Evolutionary conservation across 2,329 filamentous ascomycete species (phyloP), one percentile per base, ranked within the genome.

Genomic region (Aureobasidium sp.): DNA sequence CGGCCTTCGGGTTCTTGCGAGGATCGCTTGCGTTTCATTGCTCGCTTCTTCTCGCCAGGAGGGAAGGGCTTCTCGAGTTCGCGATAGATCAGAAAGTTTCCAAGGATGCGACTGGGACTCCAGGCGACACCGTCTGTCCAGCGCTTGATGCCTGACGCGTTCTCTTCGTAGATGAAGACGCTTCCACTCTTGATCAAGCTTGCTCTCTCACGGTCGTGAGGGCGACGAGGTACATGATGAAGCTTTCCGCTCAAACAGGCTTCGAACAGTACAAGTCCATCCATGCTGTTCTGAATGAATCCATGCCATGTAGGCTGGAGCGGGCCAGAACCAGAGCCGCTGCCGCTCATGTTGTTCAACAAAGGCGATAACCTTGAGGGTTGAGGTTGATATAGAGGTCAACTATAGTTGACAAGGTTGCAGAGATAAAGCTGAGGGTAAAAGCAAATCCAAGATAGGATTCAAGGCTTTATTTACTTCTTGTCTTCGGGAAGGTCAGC

Each of bases 91-190:
- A 95, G 80, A 67, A 90, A 95, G 70, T 94, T 94, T 61, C 87
- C 87, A 50, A 93, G 78, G 50, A 95, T 93, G 17, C 88, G 86
- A 72, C 87, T 95, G 0, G 92, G 92, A 66, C 89, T 95, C 92
- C 92, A 96, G 7, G 87, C 86, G 11, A 93, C 84, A 15, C 92
- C 91, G 67, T 96, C 92, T 0, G 91, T 96, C 92, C 92, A 96
- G 60, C 92, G 82, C 76, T 95, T 95, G 75, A 96, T 95, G 5
- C 90, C 90, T 0, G 91, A 95, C 0, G 89, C 86, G 63, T 90
- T 87, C 71, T 96, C 90, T 69, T 95, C 90, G 72, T 96, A 96
- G 65, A 96, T 89, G 74, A 96, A 94, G 49, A 96, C 83, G 65
- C 88, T 87, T 37, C 92, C 92, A 66, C 90, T 95, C 65, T 83